Percentiles rank a stretch among this genome's conserved stretches.
phyloP scores from a whole-genome alignment of 2,329 filamentous ascomycete genomes.

The Xylaria sp. region DNA sequence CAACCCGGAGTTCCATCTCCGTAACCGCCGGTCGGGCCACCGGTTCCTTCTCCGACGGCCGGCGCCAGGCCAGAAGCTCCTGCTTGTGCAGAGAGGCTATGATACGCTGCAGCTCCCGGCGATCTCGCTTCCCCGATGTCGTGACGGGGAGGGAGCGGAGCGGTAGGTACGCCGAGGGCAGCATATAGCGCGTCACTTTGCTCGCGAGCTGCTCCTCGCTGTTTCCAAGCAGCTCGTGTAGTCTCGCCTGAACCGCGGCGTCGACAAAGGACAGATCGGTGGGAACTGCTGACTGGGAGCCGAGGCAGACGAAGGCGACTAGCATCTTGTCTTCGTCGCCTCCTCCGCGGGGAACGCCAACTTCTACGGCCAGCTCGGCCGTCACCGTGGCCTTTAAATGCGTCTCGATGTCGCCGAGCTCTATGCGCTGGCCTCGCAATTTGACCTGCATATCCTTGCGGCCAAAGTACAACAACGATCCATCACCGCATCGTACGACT shows the following conservation, averaged over 20 bases:
- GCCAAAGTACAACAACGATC: constrained; percentile 20
- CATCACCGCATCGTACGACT: constrained; percentile 17
- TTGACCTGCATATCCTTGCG: constrained; percentile 30
- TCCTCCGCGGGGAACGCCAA: constrained; percentile 18
- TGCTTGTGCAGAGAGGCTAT: constrained; percentile 13
- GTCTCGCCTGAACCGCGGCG: not conserved
- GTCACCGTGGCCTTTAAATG: constrained; percentile 19
- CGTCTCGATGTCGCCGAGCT: constrained; percentile 24
- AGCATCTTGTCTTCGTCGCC: constrained; percentile 21
- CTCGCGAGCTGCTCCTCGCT: constrained; percentile 13
- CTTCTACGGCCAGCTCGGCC: constrained; percentile 21
- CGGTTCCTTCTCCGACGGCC: not conserved
- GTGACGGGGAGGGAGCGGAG: constrained; percentile 20
- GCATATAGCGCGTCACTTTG: constrained; percentile 23
- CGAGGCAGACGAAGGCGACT: constrained; percentile 25
- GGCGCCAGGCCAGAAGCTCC: constrained; percentile 10
- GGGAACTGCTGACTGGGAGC: not conserved
- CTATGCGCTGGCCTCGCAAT: constrained; percentile 23
- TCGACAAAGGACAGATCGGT: constrained; percentile 12
- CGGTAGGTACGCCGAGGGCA: constrained; percentile 20
- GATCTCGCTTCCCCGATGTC: constrained; percentile 26
- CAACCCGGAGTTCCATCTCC: constrained; percentile 10
- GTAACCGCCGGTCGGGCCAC: constrained; percentile 1
- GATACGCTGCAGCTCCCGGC: constrained; percentile 15
- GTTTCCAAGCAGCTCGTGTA: constrained; percentile 15